Conservation (phyloP, 106 monocot genomes). For the Dactylorhiza incarnata region DNA sequence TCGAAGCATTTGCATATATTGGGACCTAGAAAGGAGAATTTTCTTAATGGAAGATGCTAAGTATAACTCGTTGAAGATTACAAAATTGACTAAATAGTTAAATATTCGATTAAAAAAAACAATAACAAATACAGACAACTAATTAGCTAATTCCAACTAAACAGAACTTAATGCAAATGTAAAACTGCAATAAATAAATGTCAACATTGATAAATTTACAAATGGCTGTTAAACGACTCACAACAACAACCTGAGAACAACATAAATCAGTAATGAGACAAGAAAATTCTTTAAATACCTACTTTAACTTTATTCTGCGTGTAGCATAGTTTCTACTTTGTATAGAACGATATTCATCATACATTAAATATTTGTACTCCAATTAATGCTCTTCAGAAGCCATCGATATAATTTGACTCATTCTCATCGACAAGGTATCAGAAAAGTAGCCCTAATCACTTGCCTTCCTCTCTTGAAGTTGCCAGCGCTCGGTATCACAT, state of each 20-base stretch:
- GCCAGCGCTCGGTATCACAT: no score
- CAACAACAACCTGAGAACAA: background rate
- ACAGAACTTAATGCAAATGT: background rate
- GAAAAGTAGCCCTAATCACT: no score
- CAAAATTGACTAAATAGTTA: background rate
- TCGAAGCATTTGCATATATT: slow-evolving; percentile 47
- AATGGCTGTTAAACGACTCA: background rate
- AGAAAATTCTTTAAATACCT: no score
- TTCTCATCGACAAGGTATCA: no score
- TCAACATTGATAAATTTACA: background rate
- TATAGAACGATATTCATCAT: no score
- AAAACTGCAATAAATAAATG: background rate
- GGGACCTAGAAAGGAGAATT: slow-evolving; percentile 33
- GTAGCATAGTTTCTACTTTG: no score
- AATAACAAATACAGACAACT: background rate
- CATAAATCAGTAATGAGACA: background rate
- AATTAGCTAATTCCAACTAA: background rate
- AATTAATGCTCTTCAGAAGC: no score
- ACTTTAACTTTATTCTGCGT: no score
- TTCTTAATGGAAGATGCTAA: background rate
- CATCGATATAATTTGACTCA: no score
- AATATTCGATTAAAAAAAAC: background rate
- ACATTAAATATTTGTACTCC: no score
- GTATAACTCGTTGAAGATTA: background rate
- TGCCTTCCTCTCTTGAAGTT: no score